Base-by-base conservation (phyloP, 1,284 basidiomycete species). In the Irpex sp. region DNA sequence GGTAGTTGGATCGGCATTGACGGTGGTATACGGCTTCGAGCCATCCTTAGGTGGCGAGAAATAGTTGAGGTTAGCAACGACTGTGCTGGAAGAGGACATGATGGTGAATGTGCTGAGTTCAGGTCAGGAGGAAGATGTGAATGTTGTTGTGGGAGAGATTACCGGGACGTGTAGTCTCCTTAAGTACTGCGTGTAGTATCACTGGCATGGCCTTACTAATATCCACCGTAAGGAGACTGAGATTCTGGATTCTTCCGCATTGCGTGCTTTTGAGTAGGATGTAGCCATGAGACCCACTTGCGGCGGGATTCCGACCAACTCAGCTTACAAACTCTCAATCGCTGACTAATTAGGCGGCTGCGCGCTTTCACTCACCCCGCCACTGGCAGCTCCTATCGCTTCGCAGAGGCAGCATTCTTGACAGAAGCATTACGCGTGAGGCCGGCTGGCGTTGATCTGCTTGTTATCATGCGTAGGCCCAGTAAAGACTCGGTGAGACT, bases 31-130 rank as follows among this genome's bases (percentile, higher is more conserved):
- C 1, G 76, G 69, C 64, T 68, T 68, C 19, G 74, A 70, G 55
- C 76, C 76, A 65, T 77, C 74, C 2, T 59, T 47, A 4, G 76
- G 76, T 1, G 71, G 72, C 2, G 58, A 31, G 66, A 74, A 77
- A 67, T 77, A 77, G 59, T 63, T 4, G 26, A 77, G 70, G 3
- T 67, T 60, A n/a, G 72, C 65, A 49, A 67, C 60, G 15, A 71
- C 68, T 7, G 66, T 68, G 50, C 62, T 65, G 3, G 68, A 60
- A 49, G 60, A 60, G 57, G 60, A 26, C 46, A 61, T 64, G n/a
- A 37, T 17, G 54, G 2, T 35, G 5, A 36, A 13, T 19, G 9
- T 35, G 58, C 26, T 31, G 17, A 26, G 46, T 17, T 43, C 9
- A 21, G 13, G 37, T n/a, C 15, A 57, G 35, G 11, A 19, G 33